Base-by-base conservation (phyloP, 768 basidiomycete genomes). In the Suillus bovinus region DNA sequence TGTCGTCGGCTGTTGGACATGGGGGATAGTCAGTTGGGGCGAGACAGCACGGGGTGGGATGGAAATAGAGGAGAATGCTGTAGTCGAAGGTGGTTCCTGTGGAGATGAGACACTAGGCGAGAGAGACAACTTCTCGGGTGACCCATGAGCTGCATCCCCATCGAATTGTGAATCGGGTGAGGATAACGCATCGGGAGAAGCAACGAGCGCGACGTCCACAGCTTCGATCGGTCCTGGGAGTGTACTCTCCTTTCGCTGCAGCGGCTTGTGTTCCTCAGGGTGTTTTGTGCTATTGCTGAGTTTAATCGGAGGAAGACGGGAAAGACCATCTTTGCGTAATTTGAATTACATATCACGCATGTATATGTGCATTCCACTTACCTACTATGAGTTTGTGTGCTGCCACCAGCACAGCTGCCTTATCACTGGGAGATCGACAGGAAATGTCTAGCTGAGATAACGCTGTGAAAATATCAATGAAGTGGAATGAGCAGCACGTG, bases 361-460 rank as follows among this genome's bases (percentile, higher is more conserved):
- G 47, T 24, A 27, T 42, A 34, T 17, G 52, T 16, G 16, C 27
- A 16, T n/a, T 29, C 10, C 34, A 71, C 87, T 69, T 63, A 94
- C 93, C 92, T 62, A 96, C 95, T 22, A 97, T 82, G 22, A 90
- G 78, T 69, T 91, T 91, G 72, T 99, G 96, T 0, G 91, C 90
- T 7, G 84, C 80, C 20, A 99, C 91, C 22, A 99, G 79, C 10
- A 94, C 78, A 2, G 85, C 83, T 3, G 90, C 86, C 72, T 99
- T 98, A 62, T 91, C 89, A 2, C 80, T 82, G 0, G 97, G 94
- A 8, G 86, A 83, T 41, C 84, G 77, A 58, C 80, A 79, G 8
- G 66, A 62, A 0, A 78, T 70, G 52, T 86, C 81, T 11, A 90
- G 76, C 42, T 80, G 79, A 41, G 81, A 79, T 27, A 90, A 72